Conservation (phyloP, 106 monocot genomes). For the Acorus calamus region DNA sequence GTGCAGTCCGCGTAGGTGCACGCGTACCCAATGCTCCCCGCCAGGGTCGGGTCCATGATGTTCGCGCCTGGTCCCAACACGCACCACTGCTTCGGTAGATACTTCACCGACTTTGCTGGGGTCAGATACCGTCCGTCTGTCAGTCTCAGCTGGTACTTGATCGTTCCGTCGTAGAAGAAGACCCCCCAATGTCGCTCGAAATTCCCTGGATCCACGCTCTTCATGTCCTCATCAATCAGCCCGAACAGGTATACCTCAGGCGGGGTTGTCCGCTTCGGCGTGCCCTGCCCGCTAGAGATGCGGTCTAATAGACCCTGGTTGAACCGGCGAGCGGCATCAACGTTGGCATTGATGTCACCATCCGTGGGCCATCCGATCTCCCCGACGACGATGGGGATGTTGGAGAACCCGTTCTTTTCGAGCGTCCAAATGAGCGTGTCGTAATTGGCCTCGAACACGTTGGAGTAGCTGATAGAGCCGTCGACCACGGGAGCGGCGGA, state of each 20-base stretch:
- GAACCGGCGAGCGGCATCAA: conserved; percentile 44
- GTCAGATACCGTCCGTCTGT: conserved; percentile 19
- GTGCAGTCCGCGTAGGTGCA: conserved; percentile 80
- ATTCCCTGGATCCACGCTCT: conserved; percentile 68
- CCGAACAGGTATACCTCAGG: conserved; percentile 77
- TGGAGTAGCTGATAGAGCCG: conserved; percentile 65
- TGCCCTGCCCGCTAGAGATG: conserved; percentile 35
- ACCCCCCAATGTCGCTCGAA: conserved; percentile 92
- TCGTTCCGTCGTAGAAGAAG: conserved; percentile 65
- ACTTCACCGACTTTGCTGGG: conserved; percentile 49
- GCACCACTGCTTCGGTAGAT: conserved; percentile 64
- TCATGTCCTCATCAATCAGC: conserved; percentile 75
- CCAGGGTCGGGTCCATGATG: conserved; percentile 32
- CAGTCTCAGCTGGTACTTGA: conserved; percentile 53
- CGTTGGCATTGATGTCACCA: conserved; percentile 52
- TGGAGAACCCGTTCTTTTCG: conserved; percentile 65
- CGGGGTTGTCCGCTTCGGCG: conserved; percentile 40
- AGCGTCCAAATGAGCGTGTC: conserved; percentile 75
- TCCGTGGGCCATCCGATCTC: conserved; percentile 96
- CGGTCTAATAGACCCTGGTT: conserved; percentile 74
- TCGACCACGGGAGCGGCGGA: conserved; percentile 42
- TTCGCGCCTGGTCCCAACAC: conserved; percentile 44
- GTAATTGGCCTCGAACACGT: conserved; percentile 90
- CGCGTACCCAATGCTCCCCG: conserved; percentile 34
- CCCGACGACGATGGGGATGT: conserved; percentile 56